Conservation (phyloP, 352 stramenopile species). For the Phytophthora ramorum region DNA sequence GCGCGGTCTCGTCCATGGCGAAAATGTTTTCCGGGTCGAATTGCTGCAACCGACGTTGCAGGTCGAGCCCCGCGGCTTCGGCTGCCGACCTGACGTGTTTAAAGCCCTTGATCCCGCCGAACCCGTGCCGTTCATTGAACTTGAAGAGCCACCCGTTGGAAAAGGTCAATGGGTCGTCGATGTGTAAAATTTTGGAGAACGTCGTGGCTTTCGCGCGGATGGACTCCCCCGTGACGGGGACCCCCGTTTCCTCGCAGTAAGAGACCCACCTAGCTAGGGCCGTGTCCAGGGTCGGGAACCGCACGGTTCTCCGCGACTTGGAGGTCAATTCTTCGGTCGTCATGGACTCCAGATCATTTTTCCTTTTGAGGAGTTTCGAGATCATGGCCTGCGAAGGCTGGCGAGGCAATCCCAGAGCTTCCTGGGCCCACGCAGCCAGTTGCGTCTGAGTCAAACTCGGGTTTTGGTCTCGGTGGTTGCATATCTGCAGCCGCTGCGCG, state of each 20-base stretch:
- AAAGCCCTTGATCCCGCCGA: constrained; percentile 13
- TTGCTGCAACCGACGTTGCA: constrained; percentile 23
- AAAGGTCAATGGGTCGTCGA: constrained; percentile 29
- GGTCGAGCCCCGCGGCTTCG: constrained; percentile 10
- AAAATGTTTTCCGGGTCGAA: constrained; percentile 29
- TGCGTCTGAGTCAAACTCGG: constrained; percentile 31
- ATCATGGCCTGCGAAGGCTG: constrained; percentile 45
- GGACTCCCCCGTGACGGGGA: constrained; percentile 31
- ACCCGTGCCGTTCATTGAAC: constrained; percentile 42
- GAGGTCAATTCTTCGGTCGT: constrained; percentile 30
- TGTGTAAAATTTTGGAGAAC: constrained; percentile 31
- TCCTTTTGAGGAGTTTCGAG: constrained; percentile 42
- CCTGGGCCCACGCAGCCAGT: constrained; percentile 30
- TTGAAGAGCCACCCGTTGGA: constrained; percentile 46
- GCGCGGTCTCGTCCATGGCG: constrained; percentile 37
- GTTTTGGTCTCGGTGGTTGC: constrained; percentile 27
- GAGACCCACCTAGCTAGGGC: constrained; percentile 34
- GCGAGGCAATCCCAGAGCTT: constrained; percentile 27
- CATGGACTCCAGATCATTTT: constrained; percentile 32
- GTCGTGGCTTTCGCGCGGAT: constrained; percentile 28
- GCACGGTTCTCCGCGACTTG: constrained; percentile 32
- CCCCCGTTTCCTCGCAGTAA: constrained; percentile 36
- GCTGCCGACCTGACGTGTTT: constrained; percentile 11
- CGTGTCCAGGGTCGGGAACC: constrained; percentile 33
- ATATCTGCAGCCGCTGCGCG: constrained; percentile 39